A percentile compares a stretch with the other conserved stretches of the same genome.
These are phyloP conservation scores for Chenopodium album DNA, from an alignment of 148 eudicot genomes.

Conservation along the genomic window DNA sequence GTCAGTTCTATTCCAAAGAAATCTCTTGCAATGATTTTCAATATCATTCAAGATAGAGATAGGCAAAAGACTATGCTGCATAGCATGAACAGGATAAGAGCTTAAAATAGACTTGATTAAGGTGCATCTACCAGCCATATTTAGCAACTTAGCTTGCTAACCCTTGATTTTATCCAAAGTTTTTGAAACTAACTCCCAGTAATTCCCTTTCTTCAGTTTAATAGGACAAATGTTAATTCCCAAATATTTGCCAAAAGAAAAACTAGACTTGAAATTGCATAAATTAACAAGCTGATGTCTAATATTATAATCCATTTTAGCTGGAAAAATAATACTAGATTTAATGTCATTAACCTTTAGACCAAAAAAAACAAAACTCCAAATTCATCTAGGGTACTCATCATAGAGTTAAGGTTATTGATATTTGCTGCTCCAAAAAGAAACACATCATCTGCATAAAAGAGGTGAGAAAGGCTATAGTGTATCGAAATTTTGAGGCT, in stretches of 20 bases:
- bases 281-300: too few species aligned
- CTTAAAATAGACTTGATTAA: background rate
- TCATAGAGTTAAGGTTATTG: fast-evolving
- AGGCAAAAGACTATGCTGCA: background rate
- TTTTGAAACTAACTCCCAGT: background rate
- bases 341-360: background rate
- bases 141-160: background rate
- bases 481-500: too few species aligned
- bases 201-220: background rate
- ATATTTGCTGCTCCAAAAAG: background rate
- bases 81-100: background rate
- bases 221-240: background rate
- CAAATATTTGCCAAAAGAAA: background rate
- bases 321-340: background rate
- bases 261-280: too few species aligned
- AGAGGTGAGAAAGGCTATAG: background rate
- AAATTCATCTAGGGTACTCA: background rate
- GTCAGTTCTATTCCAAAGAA: background rate
- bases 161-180: background rate
- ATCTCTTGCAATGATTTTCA: background rate
- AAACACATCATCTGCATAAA: background rate
- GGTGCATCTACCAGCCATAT: background rate
- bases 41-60: background rate
- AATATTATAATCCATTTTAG: too few species aligned
- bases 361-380: background rate